Evolutionary conservation across 2,329 filamentous ascomycete genomes (phyloP).

Genomic region (Penicillium psychrosexuale): DNA sequence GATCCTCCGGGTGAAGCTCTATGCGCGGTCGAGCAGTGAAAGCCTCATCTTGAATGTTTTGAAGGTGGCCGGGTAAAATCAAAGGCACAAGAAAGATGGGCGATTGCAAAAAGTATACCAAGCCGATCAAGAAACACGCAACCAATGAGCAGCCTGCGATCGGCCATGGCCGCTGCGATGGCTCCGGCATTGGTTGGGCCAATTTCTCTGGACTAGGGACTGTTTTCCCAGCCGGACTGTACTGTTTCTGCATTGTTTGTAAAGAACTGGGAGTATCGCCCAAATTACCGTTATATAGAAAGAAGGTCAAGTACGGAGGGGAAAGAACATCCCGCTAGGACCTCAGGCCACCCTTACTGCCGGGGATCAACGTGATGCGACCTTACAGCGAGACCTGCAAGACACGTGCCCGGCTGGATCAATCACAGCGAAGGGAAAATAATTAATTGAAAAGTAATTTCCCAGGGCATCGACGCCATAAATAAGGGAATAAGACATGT

Average conservation of each 20-base stretch:
- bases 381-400: constrained; percentile 6
- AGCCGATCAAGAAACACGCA: constrained; percentile 14
- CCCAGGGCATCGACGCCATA: not conserved
- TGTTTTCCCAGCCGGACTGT: constrained; percentile 17
- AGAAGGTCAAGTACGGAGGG: not conserved
- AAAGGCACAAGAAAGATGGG: not conserved
- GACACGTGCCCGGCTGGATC: constrained; percentile 2
- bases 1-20: constrained; percentile 44
- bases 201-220: constrained; percentile 1
- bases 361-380: not conserved
- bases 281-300: not conserved
- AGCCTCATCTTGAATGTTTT: not conserved
- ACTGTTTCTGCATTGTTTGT: constrained; percentile 18
- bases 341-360: constrained; percentile 5
- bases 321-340: not conserved
- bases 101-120: constrained; percentile 16
- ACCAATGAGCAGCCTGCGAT: constrained; percentile 16
- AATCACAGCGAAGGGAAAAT: not conserved
- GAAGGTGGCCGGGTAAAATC: constrained; percentile 1
- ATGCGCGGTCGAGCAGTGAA: constrained; percentile 20
- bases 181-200: not conserved
- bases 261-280: not conserved
- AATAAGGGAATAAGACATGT: not conserved
- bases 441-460: not conserved
- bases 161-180: constrained; percentile 1